phyloP scores from a whole-genome alignment of 495 filamentous ascomycete genomes.

The Penicillium desertorum region DNA sequence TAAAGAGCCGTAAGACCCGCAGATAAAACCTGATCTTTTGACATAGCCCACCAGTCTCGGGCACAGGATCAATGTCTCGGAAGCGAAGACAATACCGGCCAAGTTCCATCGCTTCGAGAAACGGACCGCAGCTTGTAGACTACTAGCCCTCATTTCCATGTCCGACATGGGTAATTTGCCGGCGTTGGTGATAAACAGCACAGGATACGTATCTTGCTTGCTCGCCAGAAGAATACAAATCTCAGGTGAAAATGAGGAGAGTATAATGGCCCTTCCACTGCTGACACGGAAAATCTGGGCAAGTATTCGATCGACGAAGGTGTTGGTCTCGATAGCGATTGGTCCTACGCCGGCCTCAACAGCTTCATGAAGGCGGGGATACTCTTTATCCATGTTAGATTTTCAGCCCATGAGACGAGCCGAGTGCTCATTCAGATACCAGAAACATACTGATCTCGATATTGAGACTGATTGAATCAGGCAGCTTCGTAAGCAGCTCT shows the following conservation, averaged over 20 bases:
- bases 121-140: slow-evolving; percentile 37
- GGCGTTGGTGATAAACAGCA: slow-evolving; percentile 43
- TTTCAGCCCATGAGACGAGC: too few relatives aligned
- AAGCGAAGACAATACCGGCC: slow-evolving; percentile 35
- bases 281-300: slow-evolving; percentile 22
- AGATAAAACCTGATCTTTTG: slow-evolving; percentile 27
- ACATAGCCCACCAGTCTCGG: slow-evolving; percentile 30
- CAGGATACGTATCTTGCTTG: slow-evolving; percentile 42
- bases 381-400: slow-evolving; percentile 14
- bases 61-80: slow-evolving; percentile 34
- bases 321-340: slow-evolving; percentile 42
- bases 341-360: slow-evolving; percentile 35
- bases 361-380: slow-evolving; percentile 42
- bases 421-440: too few relatives aligned
- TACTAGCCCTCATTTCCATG: slow-evolving; percentile 33
- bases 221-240: slow-evolving; percentile 40
- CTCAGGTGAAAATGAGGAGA: slow-evolving; percentile 47
- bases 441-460: slow-evolving; percentile 40
- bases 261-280: slow-evolving; percentile 32
- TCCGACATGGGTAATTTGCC: slow-evolving; percentile 29
- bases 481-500: slow-evolving; percentile 34
- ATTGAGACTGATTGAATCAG: slow-evolving; percentile 34
- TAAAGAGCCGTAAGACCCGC: slow-evolving; percentile 31
- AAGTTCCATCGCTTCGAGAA: slow-evolving; percentile 41
- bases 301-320: slow-evolving; percentile 42